A percentile compares a stretch with the other conserved stretches of the same genome.
These are phyloP conservation scores for Coemansia sp. DNA, from an alignment of 192 early-diverging fungal genomes.

Conservation along the genomic window DNA sequence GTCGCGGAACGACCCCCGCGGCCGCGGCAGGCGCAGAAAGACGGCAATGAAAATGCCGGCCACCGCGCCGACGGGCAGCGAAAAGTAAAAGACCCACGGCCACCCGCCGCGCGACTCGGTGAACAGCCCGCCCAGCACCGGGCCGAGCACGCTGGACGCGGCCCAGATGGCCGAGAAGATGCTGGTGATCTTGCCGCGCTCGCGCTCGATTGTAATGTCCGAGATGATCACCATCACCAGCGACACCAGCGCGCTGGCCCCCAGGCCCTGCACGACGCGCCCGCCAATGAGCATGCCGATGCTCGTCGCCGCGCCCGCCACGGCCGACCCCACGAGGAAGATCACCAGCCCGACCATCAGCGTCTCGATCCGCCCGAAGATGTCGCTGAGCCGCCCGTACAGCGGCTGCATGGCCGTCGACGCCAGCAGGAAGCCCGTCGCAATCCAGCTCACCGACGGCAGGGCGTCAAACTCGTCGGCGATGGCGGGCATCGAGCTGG, in stretches of 20 bases:
- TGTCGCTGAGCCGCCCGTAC: constrained; percentile 80
- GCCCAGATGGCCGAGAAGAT: constrained; percentile 62
- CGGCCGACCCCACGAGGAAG: constrained; percentile 58
- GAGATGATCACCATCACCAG: constrained; percentile 66
- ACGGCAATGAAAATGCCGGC: constrained; percentile 40
- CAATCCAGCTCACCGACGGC: constrained; percentile 73
- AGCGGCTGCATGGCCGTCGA: constrained; percentile 75
- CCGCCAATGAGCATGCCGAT: constrained; percentile 69
- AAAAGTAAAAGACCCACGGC: constrained; percentile 65
- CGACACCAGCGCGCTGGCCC: constrained; percentile 65
- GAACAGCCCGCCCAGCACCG: constrained; percentile 62
- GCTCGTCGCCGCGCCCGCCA: constrained; percentile 55
- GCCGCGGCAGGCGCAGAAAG: constrained; percentile 46
- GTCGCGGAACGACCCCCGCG: constrained; percentile 27
- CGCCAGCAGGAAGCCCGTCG: constrained; percentile 65
- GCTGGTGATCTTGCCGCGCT: constrained; percentile 63
- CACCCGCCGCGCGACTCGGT: constrained; percentile 47
- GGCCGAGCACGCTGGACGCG: constrained; percentile 61
- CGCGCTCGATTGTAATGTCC: constrained; percentile 63
- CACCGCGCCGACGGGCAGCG: constrained; percentile 49
- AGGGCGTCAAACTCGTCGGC: constrained; percentile 59
- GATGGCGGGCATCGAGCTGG: constrained; percentile 65
- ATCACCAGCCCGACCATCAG: constrained; percentile 58
- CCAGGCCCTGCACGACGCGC: constrained; percentile 66
- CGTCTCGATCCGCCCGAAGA: constrained; percentile 72